phyloP scores from a whole-genome alignment of 306 rosid species.

The Pachyrhizus erosus region DNA sequence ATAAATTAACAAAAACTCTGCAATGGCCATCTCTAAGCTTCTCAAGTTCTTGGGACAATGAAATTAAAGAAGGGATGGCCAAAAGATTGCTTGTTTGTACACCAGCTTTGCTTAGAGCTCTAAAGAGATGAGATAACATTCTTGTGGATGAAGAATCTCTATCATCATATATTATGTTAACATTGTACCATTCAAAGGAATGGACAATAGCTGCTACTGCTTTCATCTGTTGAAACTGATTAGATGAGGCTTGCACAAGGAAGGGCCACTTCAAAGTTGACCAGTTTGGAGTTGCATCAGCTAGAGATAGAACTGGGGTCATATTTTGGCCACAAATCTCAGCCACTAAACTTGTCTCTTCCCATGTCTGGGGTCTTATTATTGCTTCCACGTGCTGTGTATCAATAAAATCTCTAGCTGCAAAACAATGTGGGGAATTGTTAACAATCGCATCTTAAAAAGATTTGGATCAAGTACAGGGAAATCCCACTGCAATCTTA shows the following conservation, averaged over 20 bases:
- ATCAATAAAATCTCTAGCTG: constrained; percentile 56
- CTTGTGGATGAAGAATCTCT: constrained; percentile 42
- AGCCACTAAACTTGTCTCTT: constrained; percentile 51
- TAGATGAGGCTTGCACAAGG: constrained; percentile 49
- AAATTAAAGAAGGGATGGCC: constrained; percentile 49
- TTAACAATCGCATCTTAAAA: background rate
- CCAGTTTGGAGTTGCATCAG: constrained; percentile 57
- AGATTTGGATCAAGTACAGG: background rate
- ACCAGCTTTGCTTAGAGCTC: constrained; percentile 42
- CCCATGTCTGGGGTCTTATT: constrained; percentile 61
- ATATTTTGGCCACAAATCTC: constrained; percentile 42
- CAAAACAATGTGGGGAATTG: background rate
- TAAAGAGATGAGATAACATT: constrained; percentile 46
- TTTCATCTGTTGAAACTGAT: constrained; percentile 47
- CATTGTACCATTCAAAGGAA: constrained; percentile 54
- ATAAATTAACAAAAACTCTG: constrained; percentile 51
- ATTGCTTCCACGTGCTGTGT: constrained; percentile 49
- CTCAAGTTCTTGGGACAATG: constrained; percentile 50
- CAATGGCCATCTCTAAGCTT: constrained; percentile 47
- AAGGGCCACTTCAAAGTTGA: constrained; percentile 53
- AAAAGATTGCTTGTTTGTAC: constrained; percentile 38
- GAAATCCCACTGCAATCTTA: background rate
- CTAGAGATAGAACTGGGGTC: constrained; percentile 51
- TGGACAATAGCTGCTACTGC: constrained; percentile 54
- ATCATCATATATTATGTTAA: constrained; percentile 56